phyloP scores from a whole-genome alignment of 345 rosid genomes.

The Citrus hindsii region DNA sequence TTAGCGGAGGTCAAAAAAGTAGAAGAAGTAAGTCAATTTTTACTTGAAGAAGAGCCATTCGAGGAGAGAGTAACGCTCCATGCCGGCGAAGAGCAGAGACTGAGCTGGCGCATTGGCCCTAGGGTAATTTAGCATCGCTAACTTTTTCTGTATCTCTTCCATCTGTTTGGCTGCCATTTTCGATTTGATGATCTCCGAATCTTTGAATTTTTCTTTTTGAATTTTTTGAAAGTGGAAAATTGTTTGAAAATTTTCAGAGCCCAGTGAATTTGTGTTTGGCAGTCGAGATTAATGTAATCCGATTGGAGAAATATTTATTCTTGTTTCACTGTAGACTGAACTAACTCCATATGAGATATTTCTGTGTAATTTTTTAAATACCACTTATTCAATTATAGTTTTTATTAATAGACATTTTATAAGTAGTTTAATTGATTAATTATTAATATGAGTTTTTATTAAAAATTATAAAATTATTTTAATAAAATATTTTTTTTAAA shows the following conservation, averaged over 20 bases:
- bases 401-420: too few species aligned
- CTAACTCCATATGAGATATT: too few species aligned
- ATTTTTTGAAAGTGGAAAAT: not conserved
- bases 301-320: not conserved
- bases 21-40: slow-evolving; percentile 22
- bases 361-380: too few species aligned
- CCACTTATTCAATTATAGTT: too few species aligned
- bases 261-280: not conserved
- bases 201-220: not conserved
- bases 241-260: not conserved
- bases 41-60: slow-evolving; percentile 95
- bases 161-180: slow-evolving; percentile 87
- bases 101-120: slow-evolving; percentile 93
- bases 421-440: too few species aligned
- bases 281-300: not conserved
- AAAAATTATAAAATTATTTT: too few species aligned
- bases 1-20: not conserved
- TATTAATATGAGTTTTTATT: too few species aligned
- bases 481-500: too few species aligned
- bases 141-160: slow-evolving; percentile 90
- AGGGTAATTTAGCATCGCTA: slow-evolving; percentile 59
- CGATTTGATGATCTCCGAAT: not conserved
- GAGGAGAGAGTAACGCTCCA: slow-evolving; percentile 96
- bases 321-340: not conserved
- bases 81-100: slow-evolving; percentile 97